These are phyloP conservation scores for Angomonas deanei DNA, from an alignment of 208 protist species.

Conservation along the genomic window DNA sequence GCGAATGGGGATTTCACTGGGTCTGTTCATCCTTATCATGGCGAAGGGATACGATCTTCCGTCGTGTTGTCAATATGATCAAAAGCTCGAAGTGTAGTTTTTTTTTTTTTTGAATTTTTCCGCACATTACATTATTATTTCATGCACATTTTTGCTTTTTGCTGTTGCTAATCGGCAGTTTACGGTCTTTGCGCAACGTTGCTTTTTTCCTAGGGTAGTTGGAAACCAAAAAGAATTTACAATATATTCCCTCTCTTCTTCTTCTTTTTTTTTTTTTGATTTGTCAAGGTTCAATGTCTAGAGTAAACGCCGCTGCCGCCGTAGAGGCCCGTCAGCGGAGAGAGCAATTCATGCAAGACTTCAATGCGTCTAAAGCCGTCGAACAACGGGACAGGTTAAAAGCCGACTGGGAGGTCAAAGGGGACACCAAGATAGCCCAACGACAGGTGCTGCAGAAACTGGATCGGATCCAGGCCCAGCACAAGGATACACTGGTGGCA, in stretches of 20 bases:
- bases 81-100: background rate
- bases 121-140: background rate
- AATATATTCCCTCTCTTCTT: background rate
- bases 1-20: no score
- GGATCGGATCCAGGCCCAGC: constrained; percentile 68
- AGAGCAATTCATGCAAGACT: constrained; percentile 62
- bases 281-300: constrained; percentile 4
- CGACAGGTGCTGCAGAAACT: constrained; percentile 53
- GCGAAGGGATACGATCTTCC: no score
- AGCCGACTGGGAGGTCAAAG: constrained; percentile 58
- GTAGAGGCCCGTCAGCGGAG: constrained; percentile 63
- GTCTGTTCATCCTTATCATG: no score
- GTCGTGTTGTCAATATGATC: background rate
- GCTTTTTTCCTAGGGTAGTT: background rate
- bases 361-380: constrained; percentile 32
- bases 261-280: constrained; percentile 9
- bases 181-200: background rate
- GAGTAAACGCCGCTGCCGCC: constrained; percentile 12
- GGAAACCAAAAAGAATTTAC: background rate
- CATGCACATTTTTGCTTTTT: background rate
- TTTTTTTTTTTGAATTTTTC: background rate
- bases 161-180: background rate
- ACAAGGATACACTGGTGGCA: constrained; percentile 70
- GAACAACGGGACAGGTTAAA: constrained; percentile 35
- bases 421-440: constrained; percentile 32